Conservation (phyloP, 495 filamentous ascomycete species). For the Astrocystis sublimbata region DNA sequence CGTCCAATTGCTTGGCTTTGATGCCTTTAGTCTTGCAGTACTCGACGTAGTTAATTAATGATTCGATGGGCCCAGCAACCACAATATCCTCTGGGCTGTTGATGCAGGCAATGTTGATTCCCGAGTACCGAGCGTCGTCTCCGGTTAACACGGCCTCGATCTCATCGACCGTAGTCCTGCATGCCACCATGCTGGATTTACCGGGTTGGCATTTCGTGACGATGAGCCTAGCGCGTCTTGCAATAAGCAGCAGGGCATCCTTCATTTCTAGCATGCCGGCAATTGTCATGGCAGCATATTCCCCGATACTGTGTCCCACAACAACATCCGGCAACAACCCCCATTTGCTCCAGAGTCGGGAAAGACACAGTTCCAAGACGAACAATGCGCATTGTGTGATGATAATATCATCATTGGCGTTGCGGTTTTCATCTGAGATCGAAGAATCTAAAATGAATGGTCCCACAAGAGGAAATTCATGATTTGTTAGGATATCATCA, state of each 20-base stretch:
- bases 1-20: constrained; percentile 14
- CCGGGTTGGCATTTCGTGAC: constrained; percentile 8
- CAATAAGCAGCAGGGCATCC: constrained; percentile 20
- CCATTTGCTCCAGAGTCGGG: constrained; percentile 50
- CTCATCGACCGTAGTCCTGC: constrained; percentile 7
- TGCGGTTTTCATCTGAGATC: neutral
- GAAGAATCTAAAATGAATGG: constrained; percentile 4
- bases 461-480: constrained; percentile 8
- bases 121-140: neutral
- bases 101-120: constrained; percentile 19
- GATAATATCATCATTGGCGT: constrained; percentile 27
- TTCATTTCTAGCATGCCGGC: constrained; percentile 7
- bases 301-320: constrained; percentile 44
- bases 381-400: constrained; percentile 47
- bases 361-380: constrained; percentile 50
- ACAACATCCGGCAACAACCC: constrained; percentile 40
- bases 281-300: constrained; percentile 21
- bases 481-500: constrained; percentile 18
- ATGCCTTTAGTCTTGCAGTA: constrained; percentile 9
- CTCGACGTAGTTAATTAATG: constrained; percentile 7
- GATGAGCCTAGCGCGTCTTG: constrained; percentile 22
- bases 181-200: constrained; percentile 22
- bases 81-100: constrained; percentile 24
- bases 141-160: neutral
- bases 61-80: constrained; percentile 19